Conservation (phyloP, 768 basidiomycete species). For the Dendrothele bispora region DNA sequence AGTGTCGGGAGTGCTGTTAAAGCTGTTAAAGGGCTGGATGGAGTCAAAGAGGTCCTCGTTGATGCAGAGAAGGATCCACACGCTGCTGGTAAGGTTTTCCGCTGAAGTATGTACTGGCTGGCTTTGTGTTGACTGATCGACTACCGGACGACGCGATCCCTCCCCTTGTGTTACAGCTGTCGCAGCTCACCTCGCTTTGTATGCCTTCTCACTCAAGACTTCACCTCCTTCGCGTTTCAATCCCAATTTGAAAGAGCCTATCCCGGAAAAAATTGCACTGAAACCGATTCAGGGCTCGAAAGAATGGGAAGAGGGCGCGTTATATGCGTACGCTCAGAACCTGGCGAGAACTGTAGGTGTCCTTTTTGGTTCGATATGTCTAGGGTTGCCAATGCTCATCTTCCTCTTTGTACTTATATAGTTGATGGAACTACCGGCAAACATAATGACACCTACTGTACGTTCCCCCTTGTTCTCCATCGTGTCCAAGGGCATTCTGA, state of each 20-base stretch:
- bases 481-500: too few species aligned
- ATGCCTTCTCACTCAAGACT: conserved; percentile 80
- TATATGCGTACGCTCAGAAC: conserved; percentile 80
- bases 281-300: conserved; percentile 44
- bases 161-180: conserved; percentile 65
- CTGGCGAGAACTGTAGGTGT: conserved; percentile 77
- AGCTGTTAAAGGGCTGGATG: conserved; percentile 59
- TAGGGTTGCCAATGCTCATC: background rate
- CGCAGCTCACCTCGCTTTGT: conserved; percentile 72
- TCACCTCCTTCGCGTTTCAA: conserved; percentile 64
- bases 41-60: conserved; percentile 59
- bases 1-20: conserved; percentile 75
- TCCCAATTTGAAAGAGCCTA: conserved; percentile 52
- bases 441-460: conserved; percentile 84
- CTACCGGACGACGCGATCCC: too few species aligned
- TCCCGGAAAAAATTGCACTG: conserved; percentile 50
- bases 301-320: conserved; percentile 72
- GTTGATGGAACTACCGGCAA: conserved; percentile 85
- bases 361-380: too few species aligned
- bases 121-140: too few species aligned
- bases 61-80: conserved; percentile 72
- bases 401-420: conserved; percentile 24
- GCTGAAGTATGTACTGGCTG: too few species aligned
- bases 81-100: conserved; percentile 70
- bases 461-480: conserved; percentile 14